phyloP scores from a whole-genome alignment of 306 rosid genomes.

The Cucurbita pepo region DNA sequence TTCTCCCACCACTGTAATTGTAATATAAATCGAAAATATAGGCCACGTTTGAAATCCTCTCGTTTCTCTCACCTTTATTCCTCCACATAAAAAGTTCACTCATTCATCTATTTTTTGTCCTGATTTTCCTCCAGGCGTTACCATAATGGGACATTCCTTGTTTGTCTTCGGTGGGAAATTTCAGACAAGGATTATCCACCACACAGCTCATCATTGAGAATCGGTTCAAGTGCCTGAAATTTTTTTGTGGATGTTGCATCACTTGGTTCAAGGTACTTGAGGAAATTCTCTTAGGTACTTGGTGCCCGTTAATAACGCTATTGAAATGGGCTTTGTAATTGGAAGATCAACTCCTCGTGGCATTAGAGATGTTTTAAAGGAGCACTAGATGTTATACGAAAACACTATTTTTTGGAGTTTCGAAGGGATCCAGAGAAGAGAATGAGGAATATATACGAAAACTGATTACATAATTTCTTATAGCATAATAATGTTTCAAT shows the following conservation, averaged over 20 bases:
- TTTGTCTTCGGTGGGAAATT: not conserved
- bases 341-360: too few relatives aligned
- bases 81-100: not conserved
- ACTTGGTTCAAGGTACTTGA: too few relatives aligned
- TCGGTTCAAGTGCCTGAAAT: not conserved
- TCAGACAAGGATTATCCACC: not conserved
- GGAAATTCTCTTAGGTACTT: too few relatives aligned
- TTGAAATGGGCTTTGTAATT: too few relatives aligned
- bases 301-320: too few relatives aligned
- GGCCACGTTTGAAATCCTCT: constrained; percentile 21
- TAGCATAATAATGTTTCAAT: not conserved
- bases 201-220: not conserved
- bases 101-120: not conserved
- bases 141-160: not conserved
- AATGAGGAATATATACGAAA: not conserved
- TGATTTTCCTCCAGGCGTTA: not conserved
- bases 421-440: not conserved
- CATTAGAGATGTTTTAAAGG: too few relatives aligned
- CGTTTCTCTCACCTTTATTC: constrained; percentile 6
- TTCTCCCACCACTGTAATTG: constrained; percentile 22
- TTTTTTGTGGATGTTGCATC: not conserved
- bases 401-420: too few relatives aligned
- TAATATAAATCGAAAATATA: constrained; percentile 32
- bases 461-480: not conserved
- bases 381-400: too few relatives aligned